A percentile compares a stretch with the other conserved stretches of the same genome.
phyloP scores from a whole-genome alignment of 768 basidiomycete genomes.

The Collybiopsis confluens region DNA sequence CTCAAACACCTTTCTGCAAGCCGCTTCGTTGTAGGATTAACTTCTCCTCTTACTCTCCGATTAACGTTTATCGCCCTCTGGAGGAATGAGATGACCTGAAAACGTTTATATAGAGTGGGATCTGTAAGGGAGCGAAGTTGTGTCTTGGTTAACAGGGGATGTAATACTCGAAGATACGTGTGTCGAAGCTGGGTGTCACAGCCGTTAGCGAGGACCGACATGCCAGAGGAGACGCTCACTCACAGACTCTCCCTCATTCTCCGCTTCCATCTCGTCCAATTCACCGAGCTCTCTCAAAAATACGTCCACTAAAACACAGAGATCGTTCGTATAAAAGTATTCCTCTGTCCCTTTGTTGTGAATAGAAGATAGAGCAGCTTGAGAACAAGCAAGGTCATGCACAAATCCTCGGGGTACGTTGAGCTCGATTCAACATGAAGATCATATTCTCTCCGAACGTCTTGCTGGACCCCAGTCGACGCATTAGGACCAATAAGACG shows the following conservation, averaged over 20 bases:
- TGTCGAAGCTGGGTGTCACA: constrained; percentile 66
- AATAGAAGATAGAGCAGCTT: constrained; percentile 95
- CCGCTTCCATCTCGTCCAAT: constrained; percentile 56
- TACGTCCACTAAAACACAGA: constrained; percentile 94
- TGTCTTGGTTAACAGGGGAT: constrained; percentile 91
- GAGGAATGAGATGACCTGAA: constrained; percentile 80
- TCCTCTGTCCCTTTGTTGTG: constrained; percentile 90
- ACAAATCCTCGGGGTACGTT: constrained; percentile 86
- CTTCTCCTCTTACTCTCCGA: constrained; percentile 64
- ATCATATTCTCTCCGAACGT: constrained; percentile 99
- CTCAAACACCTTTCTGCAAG: constrained; percentile 88
- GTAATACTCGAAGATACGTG: constrained; percentile 93
- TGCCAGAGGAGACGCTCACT: constrained; percentile 23
- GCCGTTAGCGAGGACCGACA: background rate
- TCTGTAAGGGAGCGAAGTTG: constrained; percentile 72
- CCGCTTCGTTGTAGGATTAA: constrained; percentile 83
- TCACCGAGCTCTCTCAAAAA: constrained; percentile 93
- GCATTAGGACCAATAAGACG: constrained; percentile 77
- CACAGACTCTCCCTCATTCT: constrained; percentile 78
- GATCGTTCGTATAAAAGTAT: constrained; percentile 97
- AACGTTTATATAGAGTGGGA: constrained; percentile 66
- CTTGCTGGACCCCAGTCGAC: constrained; percentile 81
- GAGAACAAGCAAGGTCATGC: constrained; percentile 90
- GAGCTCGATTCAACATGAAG: constrained; percentile 95
- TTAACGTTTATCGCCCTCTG: constrained; percentile 68